Evolutionary conservation across 495 filamentous ascomycete genomes (phyloP).

Genomic region (Hyphodiscus hymeniophilus): DNA sequence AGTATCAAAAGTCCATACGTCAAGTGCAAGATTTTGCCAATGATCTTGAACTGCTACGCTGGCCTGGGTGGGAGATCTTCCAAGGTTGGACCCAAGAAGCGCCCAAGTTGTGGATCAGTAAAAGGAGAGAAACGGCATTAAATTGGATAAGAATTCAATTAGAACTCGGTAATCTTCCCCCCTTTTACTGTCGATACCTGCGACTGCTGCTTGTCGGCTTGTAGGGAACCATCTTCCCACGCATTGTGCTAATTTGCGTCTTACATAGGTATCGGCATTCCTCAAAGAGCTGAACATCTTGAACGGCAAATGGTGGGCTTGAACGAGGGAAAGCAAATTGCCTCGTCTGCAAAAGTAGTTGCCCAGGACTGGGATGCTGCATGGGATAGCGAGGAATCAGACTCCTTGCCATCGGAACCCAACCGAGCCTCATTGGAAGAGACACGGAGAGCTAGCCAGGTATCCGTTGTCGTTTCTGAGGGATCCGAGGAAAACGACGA

Average conservation of each 20-base stretch:
- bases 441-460: constrained; percentile 7
- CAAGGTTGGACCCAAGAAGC: constrained; percentile 73
- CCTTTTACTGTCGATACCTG: background rate
- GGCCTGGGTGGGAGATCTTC: constrained; percentile 61
- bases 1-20: constrained; percentile 58
- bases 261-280: constrained; percentile 45
- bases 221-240: too few species aligned
- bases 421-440: constrained; percentile 16
- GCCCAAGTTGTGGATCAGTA: constrained; percentile 78
- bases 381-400: constrained; percentile 52
- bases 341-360: constrained; percentile 37
- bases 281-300: constrained; percentile 65
- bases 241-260: too few species aligned
- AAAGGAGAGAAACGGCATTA: constrained; percentile 68
- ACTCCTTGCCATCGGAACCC: constrained; percentile 2
- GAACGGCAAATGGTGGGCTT: constrained; percentile 73
- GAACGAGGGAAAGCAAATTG: constrained; percentile 53
- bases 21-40: constrained; percentile 54
- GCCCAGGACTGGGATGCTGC: constrained; percentile 63
- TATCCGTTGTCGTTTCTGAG: background rate
- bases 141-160: constrained; percentile 63
- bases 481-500: constrained; percentile 7
- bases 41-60: constrained; percentile 51
- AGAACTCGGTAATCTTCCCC: constrained; percentile 25
- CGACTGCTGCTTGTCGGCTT: too few species aligned